Evolutionary conservation across 305 asterid species (phyloP).

Genomic region (Fraxinus angustifolia): DNA sequence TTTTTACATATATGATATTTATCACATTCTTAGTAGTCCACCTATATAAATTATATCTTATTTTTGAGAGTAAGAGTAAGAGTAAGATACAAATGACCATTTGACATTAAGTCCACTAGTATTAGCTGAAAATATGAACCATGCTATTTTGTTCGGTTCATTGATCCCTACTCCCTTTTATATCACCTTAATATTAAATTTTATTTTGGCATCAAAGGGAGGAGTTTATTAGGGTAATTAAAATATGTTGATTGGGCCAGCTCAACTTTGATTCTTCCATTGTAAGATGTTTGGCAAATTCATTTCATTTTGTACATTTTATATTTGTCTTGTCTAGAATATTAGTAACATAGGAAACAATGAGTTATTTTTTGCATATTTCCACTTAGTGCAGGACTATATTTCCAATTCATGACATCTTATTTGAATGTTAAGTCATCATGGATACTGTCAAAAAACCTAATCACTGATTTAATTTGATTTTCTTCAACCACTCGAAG

Average conservation of each 20-base stretch:
- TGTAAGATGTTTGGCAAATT: not conserved
- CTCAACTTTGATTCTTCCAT: not conserved
- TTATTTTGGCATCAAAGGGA: not conserved
- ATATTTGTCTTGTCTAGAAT: not conserved
- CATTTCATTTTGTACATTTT: not conserved
- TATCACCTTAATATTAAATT: not conserved
- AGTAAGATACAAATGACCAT: not conserved
- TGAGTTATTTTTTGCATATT: not conserved
- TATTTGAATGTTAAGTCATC: not conserved
- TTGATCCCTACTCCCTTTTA: not conserved
- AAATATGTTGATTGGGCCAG: not conserved
- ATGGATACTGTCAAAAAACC: not conserved
- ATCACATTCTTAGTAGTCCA: not conserved
- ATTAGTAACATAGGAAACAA: not conserved
- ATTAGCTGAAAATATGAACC: not conserved
- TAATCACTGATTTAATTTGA: not conserved
- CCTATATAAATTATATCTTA: not conserved
- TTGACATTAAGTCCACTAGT: not conserved
- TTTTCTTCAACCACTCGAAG: not conserved
- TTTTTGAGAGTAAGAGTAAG: not conserved
- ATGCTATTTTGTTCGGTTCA: not conserved
- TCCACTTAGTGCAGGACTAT: not conserved
- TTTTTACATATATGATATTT: not conserved
- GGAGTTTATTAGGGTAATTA: not conserved
- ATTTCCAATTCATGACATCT: not conserved